Percentiles rank a stretch among this genome's conserved stretches.
Conservation (phyloP, 140 eudicot genomes). For the Flaveria floridana region DNA sequence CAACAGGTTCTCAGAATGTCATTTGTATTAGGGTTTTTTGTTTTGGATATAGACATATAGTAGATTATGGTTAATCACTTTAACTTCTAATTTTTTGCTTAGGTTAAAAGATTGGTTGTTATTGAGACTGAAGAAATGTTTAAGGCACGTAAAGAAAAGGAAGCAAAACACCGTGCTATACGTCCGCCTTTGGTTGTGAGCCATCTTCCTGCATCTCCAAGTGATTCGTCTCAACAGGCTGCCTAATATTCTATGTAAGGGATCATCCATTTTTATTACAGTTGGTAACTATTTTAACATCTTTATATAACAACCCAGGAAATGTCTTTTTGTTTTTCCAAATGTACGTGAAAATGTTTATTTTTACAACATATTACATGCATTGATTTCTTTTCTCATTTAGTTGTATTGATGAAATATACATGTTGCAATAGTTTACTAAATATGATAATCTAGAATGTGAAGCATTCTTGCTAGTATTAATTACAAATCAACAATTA, state of each 20-base stretch:
- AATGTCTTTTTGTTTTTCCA: background rate
- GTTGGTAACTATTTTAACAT: background rate
- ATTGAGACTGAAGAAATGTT: constrained; percentile 92
- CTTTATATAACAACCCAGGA: background rate
- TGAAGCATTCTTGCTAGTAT: background rate
- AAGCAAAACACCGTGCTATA: constrained; percentile 57
- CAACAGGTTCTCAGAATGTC: constrained; percentile 63
- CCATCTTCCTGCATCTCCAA: constrained; percentile 53
- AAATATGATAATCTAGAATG: background rate
- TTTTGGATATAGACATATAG: background rate
- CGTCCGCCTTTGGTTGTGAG: constrained; percentile 77
- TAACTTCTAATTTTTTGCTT: background rate
- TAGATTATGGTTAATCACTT: constrained; percentile 1
- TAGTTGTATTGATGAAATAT: background rate
- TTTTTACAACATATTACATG: background rate
- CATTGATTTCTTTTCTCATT: background rate
- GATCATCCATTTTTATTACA: background rate
- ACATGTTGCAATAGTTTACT: background rate
- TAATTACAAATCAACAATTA: too few relatives aligned
- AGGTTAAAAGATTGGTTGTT: constrained; percentile 90
- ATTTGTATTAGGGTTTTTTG: constrained; percentile 4
- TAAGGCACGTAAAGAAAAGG: constrained; percentile 76
- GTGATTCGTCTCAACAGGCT: constrained; percentile 44
- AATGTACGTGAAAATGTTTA: too few relatives aligned
- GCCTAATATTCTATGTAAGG: constrained; percentile 32